Evolutionary conservation across 2,329 filamentous ascomycete genomes (phyloP), one percentile per base, ranked within the genome.

Genomic region (Chrysoporthe deuterocubensis): DNA sequence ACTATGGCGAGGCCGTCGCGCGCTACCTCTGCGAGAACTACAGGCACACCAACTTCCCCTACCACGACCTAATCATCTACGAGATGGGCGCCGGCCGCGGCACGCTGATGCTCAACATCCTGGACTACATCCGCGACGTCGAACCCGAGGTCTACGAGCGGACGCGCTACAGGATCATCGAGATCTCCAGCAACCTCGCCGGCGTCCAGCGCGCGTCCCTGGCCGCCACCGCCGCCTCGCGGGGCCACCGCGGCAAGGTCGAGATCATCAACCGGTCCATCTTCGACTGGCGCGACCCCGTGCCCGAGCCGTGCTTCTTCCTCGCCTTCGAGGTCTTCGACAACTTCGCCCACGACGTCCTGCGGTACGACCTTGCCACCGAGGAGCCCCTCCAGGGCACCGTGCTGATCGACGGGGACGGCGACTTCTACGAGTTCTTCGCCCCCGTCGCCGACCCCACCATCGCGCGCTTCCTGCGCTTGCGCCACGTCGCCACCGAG

Each of bases 11-110:
- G 83, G 93, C 96, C 44, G 93, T 99, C 73, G 96, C 95, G n/a
- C 90, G 95, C 26, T 97, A 98, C 78, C 88, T 99, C 57, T 90
- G 98, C 72, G 90, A 93, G 72, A 97, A 99, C 82, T 99, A 99
- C 85, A 94, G 96, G 77, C 88, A 97, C 77, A 93, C 92, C 57
- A 88, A 93, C 66, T 98, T 96, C 78, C 96, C 96, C 2, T 97
- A 98, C 83, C 90, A 97, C 80, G 96, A 99, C 80, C 87, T 99
- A 64, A 92, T 97, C 74, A 96, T 99, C 78, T 99, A 97, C 85
- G 96, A 99, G 79, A 97, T 99, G 92, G 96, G 96, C 64, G 96
- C 96, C 50, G 96, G 96, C 74, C 95, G 97, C 75, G 96, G 96
- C 71, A 99, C 96, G 0, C 87, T 99, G 76, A 99, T 99, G 96